Evolutionary conservation across 1,284 basidiomycete genomes (phyloP).

Genomic region (Malassezia furfur): DNA sequence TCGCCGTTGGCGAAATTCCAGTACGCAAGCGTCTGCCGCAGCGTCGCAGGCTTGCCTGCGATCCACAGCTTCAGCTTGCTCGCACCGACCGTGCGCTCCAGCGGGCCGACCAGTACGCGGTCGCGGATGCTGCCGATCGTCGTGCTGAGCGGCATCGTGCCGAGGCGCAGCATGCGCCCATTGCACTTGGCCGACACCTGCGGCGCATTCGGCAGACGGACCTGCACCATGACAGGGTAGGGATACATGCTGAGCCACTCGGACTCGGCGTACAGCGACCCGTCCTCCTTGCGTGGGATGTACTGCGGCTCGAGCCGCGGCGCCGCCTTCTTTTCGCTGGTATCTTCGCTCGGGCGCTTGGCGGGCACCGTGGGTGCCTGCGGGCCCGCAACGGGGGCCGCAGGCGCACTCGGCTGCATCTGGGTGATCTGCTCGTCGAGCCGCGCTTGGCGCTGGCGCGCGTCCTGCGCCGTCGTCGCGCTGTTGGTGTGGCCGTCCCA

Average conservation of each 20-base stretch:
- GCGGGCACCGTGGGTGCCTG: constrained; percentile 14
- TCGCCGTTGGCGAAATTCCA: constrained; percentile 42
- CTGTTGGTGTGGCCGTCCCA: constrained; percentile 45
- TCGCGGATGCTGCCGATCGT: constrained; percentile 29
- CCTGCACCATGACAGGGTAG: constrained; percentile 24
- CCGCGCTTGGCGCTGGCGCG: constrained; percentile 22
- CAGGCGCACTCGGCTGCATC: constrained; percentile 18
- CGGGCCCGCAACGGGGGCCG: constrained; percentile 1
- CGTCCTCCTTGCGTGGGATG: constrained; percentile 20
- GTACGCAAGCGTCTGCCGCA: constrained; percentile 40
- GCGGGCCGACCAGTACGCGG: constrained; percentile 29
- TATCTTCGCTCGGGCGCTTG: constrained; percentile 9
- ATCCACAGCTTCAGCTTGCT: constrained; percentile 39
- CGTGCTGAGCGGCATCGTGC: constrained; percentile 24
- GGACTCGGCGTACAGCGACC: constrained; percentile 27
- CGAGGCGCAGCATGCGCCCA: constrained; percentile 24
- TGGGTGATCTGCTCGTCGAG: constrained; percentile 29
- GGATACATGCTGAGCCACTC: constrained; percentile 34
- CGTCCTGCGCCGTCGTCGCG: constrained; percentile 25
- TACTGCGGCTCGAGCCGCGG: not conserved
- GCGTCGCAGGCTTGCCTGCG: constrained; percentile 30
- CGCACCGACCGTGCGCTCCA: constrained; percentile 31
- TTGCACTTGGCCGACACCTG: constrained; percentile 22
- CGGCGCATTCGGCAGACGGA: constrained; percentile 24
- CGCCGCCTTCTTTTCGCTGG: not conserved